Evolutionary conservation across 352 stramenopile genomes (phyloP), one percentile per base, ranked within the genome.

Genomic region (Pythium biforme): DNA sequence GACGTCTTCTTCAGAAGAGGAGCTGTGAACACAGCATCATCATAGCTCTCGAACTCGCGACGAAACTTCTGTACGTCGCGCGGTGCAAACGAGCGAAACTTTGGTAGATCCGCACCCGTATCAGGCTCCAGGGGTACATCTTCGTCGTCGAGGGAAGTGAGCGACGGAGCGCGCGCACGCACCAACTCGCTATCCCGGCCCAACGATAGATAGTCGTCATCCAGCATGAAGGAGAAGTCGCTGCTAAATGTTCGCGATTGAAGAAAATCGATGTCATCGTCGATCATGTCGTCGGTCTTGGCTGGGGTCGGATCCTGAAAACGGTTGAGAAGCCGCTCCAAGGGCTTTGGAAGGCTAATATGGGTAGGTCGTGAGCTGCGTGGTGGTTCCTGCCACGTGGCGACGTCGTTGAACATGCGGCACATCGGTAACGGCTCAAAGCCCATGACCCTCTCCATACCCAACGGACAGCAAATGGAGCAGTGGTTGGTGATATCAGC

Each of bases 381-480:
- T 67, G 64, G 74, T 62, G 57, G 72, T 39, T 63, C 56, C 37
- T 62, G 48, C 58, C 61, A 67, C 1, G 55, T 64, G 20, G 66
- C 34, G 19, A 62, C 43, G n/a, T 68, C 71, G 47, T 59, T 77
- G 43, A 92, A 90, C 83, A 92, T 89, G 14, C 79, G 81, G 47
- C 76, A 92, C 76, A 90, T 88, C 4, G 83, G 83, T 52, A 90
- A 49, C 19, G 83, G 81, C 54, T 89, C 83, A 53, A 92, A 92
- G 14, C 69, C 73, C 66, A 72, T 41, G 80, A 75, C 1, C 64
- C 34, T 12, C 58, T 62, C 31, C 22, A 31, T 12, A 29, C 70
- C 76, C 14, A 73, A 63, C 2, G 83, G 83, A 11, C 83, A 77
- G 55, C 83, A 92, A 10, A 90, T 73, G 8, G 74, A 66, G 41